Base-by-base conservation (phyloP, 441 rosid genomes). In the Bruguiera hainesii region DNA sequence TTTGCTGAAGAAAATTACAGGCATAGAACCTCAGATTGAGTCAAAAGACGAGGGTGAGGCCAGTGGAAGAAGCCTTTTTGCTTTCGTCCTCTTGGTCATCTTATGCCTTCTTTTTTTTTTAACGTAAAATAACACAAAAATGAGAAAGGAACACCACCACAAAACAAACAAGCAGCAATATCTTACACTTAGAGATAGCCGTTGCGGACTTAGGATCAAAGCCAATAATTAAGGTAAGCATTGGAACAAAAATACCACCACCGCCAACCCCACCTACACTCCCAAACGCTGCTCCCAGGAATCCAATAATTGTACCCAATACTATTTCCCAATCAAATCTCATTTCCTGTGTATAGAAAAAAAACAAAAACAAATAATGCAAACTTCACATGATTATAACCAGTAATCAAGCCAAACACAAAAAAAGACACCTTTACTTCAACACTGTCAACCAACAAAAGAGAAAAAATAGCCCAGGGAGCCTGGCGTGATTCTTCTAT, bases 221-320 rank as follows among this genome's bases (percentile, higher is more conserved):
- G 10, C 93, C 89, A 51, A 85, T 74, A 67, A 87, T 81, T 18
- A 87, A 68, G 46, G 67, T 76, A 56, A 87, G 88, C 89, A 81
- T 85, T 33, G 93, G 93, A 65, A 87, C 88, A 48, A 84, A 87
- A 72, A 87, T 85, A 56, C 93, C 93, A 26, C 93, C 93, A 0
- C 93, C 93, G 31, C 93, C 93, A 25, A 85, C 90, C 7, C 93
- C 93, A 30, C 90, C 93, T 1, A 88, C 90, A 70, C 93, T 88
- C 37, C 93, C 93, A 74, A 82, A 84, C 3, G 89, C 93, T 42
- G 89, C 93, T 71, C 93, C 93, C 3, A 82, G 68, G 74, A 88
- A 84, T 59, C 83, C 93, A 66, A 88, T 62, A 51, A 84, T 56
- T 0, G 79, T 39, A 21, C 90, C 87, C 51, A 88, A 64, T 25